phyloP scores from a whole-genome alignment of 352 stramenopile species.

The Phytophthora kernoviae region DNA sequence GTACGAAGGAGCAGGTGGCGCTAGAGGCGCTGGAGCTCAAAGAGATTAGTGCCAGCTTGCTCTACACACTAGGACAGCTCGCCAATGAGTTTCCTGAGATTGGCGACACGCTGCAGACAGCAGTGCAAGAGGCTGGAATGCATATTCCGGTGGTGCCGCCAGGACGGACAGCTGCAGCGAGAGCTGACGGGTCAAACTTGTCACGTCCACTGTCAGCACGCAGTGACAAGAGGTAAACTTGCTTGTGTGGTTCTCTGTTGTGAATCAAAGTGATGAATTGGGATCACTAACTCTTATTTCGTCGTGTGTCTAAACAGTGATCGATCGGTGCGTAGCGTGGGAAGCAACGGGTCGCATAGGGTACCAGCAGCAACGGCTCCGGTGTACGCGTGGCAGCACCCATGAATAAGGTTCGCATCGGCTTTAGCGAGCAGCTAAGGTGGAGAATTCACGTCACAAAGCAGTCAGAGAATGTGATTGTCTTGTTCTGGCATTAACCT shows the following conservation, averaged over 20 bases:
- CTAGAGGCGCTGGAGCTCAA: constrained; percentile 78
- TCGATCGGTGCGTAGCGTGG: constrained; percentile 52
- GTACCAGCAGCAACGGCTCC: constrained; percentile 48
- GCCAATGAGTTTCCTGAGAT: constrained; percentile 95
- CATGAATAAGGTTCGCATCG: constrained; percentile 66
- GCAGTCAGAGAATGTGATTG: constrained; percentile 17
- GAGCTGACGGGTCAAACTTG: constrained; percentile 40
- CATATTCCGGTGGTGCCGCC: constrained; percentile 79
- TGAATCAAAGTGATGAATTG: not conserved
- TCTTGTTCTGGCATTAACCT: constrained; percentile 11
- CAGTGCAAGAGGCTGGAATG: constrained; percentile 79
- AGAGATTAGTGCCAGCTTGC: constrained; percentile 85
- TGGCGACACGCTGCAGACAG: constrained; percentile 71
- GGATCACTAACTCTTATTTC: constrained; percentile 6
- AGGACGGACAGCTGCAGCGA: constrained; percentile 56
- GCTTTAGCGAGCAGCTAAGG: no score
- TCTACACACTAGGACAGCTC: constrained; percentile 93
- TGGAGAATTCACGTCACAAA: constrained; percentile 7
- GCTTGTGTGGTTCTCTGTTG: constrained; percentile 11
- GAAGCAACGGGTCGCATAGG: constrained; percentile 56
- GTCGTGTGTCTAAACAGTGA: constrained; percentile 35
- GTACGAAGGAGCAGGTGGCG: constrained; percentile 83
- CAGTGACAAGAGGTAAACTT: constrained; percentile 72
- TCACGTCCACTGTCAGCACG: constrained; percentile 64
- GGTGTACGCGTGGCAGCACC: constrained; percentile 60